Base-by-base conservation (phyloP, 2,329 filamentous ascomycete genomes). In the Graphilbum sp. region DNA sequence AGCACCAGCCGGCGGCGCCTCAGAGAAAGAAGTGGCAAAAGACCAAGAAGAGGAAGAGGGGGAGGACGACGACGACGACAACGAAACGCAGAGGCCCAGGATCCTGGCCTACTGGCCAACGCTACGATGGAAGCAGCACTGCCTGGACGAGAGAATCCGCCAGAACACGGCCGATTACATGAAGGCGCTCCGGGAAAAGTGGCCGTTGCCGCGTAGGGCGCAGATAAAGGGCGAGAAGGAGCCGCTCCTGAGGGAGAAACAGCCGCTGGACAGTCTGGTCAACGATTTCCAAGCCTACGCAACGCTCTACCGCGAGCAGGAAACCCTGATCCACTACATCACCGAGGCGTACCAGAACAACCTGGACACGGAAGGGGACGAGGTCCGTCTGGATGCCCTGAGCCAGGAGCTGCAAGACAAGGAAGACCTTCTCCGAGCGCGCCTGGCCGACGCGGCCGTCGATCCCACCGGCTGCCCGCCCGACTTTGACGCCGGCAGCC, bases 161-260 rank as follows among this genome's bases (percentile, higher is more conserved):
- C 55, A 59, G 35, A 74, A 73, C 41, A 61, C 57, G 8, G 54
- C 60, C 19, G 60, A 62, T 16, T 73, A 66, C 43, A 56, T 52
- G 42, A 55, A 55, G 40, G 63, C 65, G 13, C 58, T 75, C 17
- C 56, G 60, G 12, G 60, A 65, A 38, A 57, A 61, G 24, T 62
- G 60, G 43, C 50, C 64, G 3, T 59, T 59, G 39, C 61, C 65
- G 17, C 59, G 59, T 33, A 62, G 66, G 23, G 54, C 55, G 19
- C 56, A 56, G 23, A 58, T 73, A 35, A 69, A 69, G 43, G 53
- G 52, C 30, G 65, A 68, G 33, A 71, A 67, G 45, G 62, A 66
- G 44, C 54, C 51, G 15, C 47, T 74, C 12, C 45, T 61, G 37
- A 59, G 55, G 32, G 64, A 69, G 41, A 61, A 66, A 41, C 56